These are phyloP conservation scores for Centaurea solstitialis DNA, from an alignment of 129 eudicot species.

Conservation along the genomic window DNA sequence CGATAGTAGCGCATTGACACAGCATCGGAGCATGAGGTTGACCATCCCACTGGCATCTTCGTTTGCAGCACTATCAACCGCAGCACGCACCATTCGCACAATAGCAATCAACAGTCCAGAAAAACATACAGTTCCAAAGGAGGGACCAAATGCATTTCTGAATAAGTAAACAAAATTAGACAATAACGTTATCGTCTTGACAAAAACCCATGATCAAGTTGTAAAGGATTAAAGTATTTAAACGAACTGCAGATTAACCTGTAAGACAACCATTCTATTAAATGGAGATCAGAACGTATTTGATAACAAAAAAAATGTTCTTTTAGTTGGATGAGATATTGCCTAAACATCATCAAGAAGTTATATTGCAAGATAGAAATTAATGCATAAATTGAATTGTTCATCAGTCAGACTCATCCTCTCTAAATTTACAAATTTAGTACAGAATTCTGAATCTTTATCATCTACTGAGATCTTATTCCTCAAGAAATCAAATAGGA, in stretches of 20 bases:
- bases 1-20: slow-evolving; percentile 59
- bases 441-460: no score
- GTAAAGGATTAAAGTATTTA: slow-evolving; percentile 6
- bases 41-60: slow-evolving; percentile 75
- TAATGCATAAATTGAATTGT: no score
- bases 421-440: no score
- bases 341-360: not conserved
- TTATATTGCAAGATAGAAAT: not conserved
- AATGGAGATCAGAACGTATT: not conserved
- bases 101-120: slow-evolving; percentile 68
- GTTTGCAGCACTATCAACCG: slow-evolving; percentile 82
- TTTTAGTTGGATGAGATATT: not conserved
- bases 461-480: no score
- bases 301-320: not conserved
- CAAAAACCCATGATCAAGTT: slow-evolving; percentile 4
- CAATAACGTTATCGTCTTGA: slow-evolving; percentile 20
- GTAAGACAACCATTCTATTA: not conserved
- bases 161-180: slow-evolving; percentile 17
- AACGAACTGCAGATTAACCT: not conserved
- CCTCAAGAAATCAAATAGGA: no score
- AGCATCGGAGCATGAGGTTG: slow-evolving; percentile 66
- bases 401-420: no score
- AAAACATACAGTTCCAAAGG: slow-evolving; percentile 88
- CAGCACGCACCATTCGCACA: slow-evolving; percentile 77
- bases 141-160: slow-evolving; percentile 97